Evolutionary conservation across 805 yeast genomes (phyloP), one percentile per base, ranked within the genome.

Genomic region (Wickerhamiella domercqiae): DNA sequence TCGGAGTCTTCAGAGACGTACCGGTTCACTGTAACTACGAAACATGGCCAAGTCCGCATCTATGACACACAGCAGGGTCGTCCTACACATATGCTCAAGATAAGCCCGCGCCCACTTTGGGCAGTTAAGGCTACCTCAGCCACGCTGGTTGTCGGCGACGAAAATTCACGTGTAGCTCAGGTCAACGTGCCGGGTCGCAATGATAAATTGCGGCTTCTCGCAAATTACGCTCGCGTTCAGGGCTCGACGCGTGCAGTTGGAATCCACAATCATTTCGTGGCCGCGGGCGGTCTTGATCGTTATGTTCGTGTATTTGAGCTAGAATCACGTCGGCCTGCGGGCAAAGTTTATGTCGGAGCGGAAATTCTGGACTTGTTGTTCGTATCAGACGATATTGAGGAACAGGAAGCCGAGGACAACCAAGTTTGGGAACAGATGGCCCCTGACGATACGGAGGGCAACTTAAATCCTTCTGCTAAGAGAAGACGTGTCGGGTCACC

Each of bases 221-320:
- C 86, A 1, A 79, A 81, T 51, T 81, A 64, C 52, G 71, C 75
- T 28, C 94, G 90, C 17, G 72, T 83, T 7, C 76, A 75, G 18
- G 86, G 93, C 40, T 76, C 84, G 1, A 73, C 78, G 32, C 66
- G 64, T 40, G 59, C 68, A 2, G 16, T 50, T 4, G 30, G 43
- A 13, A 14, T 21, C 7, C 43, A 45, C 21, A 50, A 47, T 11
- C 29, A 26, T 7, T 52, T 77, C 21, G 50, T 86, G 5, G 74
- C 75, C 2, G 66, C 81, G 15, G 96, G 93, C 32, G 93, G 95
- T 0, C 66, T 86, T 17, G 98, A 90, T 52, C 67, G 94, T 50
- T 87, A 83, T 50, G 64, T 82, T 20, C 68, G 95, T 41, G 81
- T 80, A 3, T 87, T 70, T 56, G 78, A 83, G 42, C 53, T 73